phyloP scores from a whole-genome alignment of 2,329 filamentous ascomycete genomes.

The Boeremia lycopersici region DNA sequence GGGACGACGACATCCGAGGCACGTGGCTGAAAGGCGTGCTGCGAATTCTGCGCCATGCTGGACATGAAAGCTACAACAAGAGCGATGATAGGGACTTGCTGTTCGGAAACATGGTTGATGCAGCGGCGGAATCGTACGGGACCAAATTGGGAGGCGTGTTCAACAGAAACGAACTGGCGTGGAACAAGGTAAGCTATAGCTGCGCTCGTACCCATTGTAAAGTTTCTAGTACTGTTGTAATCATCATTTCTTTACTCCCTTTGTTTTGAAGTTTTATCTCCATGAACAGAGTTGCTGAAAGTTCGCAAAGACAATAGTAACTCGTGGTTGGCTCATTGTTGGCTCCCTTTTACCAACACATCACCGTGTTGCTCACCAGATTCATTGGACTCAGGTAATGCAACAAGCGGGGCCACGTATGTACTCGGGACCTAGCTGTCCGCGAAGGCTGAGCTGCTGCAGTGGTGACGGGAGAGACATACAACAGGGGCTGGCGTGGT shows the following conservation, averaged over 20 bases:
- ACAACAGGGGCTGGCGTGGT: constrained; percentile 17
- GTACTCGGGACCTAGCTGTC: constrained; percentile 22
- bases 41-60: constrained; percentile 20
- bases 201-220: not conserved
- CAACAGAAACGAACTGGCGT: constrained; percentile 23
- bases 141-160: constrained; percentile 27
- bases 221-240: too few relatives aligned
- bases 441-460: constrained; percentile 10
- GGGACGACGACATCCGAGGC: constrained; percentile 30
- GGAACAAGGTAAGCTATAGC: constrained; percentile 36
- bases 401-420: constrained; percentile 19
- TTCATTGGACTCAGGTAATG: constrained; percentile 25
- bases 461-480: constrained; percentile 9
- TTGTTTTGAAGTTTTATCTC: not conserved
- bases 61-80: not conserved
- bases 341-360: constrained; percentile 11
- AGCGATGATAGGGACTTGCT: not conserved
- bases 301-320: constrained; percentile 2
- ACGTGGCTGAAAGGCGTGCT: constrained; percentile 37
- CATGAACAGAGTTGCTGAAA: constrained; percentile 20
- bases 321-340: constrained; percentile 26
- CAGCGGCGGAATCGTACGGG: constrained; percentile 25
- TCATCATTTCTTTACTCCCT: too few relatives aligned
- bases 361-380: constrained; percentile 22
- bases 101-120: constrained; percentile 16